Evolutionary conservation across 1,284 basidiomycete genomes (phyloP), one percentile per base, ranked within the genome.

Genomic region (Ustilago nuda): DNA sequence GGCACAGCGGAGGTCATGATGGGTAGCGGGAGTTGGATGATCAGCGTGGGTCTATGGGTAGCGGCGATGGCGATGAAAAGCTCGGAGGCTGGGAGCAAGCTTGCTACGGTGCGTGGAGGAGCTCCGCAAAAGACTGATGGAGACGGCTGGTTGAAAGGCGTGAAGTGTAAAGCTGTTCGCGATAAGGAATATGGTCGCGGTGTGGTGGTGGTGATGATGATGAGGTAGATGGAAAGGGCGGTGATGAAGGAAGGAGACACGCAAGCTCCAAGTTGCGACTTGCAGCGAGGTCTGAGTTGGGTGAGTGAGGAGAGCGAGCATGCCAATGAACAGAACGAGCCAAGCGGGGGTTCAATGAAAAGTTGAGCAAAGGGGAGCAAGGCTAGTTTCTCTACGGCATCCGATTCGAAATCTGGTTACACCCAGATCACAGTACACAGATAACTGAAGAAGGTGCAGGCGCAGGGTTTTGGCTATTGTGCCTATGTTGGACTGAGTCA

Each of bases 1-100:
- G 73, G 64, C 33, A 64, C 57, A n/a, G 73, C 58, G 27, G 73
- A 63, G 8, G 68, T 60, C 68, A 76, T 76, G n/a, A 11, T 27
- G 50, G 35, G 19, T 35, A 13, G 48, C 8, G 12, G 46, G 3
- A 32, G 27, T 32, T 11, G 30, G 13, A 11, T 6, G 46, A 12
- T 50, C 46, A 50, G 27, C 27, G 46, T 30, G 27, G 8, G 19
- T 50, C 46, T 50, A 27, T 19, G 19, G 19, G 19, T 19, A 30
- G 11, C 8, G 11, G 51, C 15, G 35, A 23, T 17, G n/a, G 43
- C 35, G 36, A 50, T 12, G 43, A 36, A 57, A 45, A 48, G 57
- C 52, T 55, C 19, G 30, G 8, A 36, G 3, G 19, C 17, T 50
- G 27, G 27, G 12, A 12, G 8, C 48, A 32, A 50, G 48, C 27